These are phyloP conservation scores for Talaromyces verruculosus DNA, from an alignment of 2,329 filamentous ascomycete species.

Conservation along the genomic window DNA sequence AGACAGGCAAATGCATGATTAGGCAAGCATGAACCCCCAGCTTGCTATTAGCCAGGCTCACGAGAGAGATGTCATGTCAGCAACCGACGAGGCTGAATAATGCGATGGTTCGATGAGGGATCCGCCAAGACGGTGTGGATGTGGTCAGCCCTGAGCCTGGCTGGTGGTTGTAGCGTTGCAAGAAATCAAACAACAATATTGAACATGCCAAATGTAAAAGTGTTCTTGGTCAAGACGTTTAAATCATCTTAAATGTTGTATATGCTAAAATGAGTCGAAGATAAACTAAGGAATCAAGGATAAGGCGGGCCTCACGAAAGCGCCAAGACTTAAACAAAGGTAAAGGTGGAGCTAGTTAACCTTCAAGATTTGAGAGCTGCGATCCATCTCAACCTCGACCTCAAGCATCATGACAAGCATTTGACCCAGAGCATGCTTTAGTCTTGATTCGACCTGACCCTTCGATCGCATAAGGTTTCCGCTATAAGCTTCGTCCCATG, in stretches of 20 bases:
- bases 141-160: not conserved
- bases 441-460: not conserved
- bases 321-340: conserved; percentile 4
- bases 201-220: too few relatives aligned
- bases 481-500: not conserved
- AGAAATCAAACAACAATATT: not conserved
- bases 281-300: not conserved
- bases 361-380: not conserved
- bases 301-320: not conserved
- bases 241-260: not conserved
- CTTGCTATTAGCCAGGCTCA: not conserved
- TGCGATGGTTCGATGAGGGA: not conserved
- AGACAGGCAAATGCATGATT: not conserved
- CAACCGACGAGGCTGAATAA: not conserved
- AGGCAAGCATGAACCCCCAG: not conserved
- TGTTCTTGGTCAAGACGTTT: not conserved
- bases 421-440: not conserved
- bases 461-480: not conserved
- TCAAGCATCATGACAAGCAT: conserved; percentile 3
- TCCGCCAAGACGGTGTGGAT: not conserved
- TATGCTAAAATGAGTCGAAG: not conserved
- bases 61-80: not conserved
- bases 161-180: not conserved
- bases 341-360: conserved; percentile 8
- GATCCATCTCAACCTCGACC: not conserved